A percentile compares a stretch with the other conserved stretches of the same genome.
Conservation (phyloP, 768 basidiomycete genomes). For the Suillus brevipes region DNA sequence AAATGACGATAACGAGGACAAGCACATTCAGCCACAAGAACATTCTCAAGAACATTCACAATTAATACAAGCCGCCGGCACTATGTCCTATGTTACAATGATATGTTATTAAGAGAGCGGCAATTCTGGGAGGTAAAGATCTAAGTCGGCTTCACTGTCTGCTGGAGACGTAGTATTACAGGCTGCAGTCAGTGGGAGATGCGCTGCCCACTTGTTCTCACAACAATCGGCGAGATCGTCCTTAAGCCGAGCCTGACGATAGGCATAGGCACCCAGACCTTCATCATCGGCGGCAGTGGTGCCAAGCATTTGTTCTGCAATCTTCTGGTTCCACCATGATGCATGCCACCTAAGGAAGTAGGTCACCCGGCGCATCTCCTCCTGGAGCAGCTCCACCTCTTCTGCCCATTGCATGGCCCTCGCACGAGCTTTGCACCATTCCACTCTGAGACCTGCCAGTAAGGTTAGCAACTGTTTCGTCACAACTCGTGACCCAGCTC, state of each 20-base stretch:
- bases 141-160: neutral
- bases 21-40: too few species aligned
- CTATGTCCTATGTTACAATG: neutral
- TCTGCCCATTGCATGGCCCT: neutral
- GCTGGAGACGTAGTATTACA: neutral
- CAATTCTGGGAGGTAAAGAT: neutral
- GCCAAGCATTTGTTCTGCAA: neutral
- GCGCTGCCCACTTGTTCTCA: neutral
- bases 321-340: neutral
- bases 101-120: neutral
- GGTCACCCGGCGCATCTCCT: neutral
- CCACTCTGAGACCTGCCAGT: neutral
- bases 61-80: neutral
- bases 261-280: neutral
- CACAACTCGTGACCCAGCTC: neutral
- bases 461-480: neutral
- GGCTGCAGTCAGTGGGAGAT: neutral
- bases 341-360: neutral
- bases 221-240: neutral
- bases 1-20: neutral
- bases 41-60: too few species aligned
- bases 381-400: slow-evolving; percentile 1
- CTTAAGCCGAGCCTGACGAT: neutral
- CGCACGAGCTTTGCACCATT: neutral
- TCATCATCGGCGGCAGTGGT: neutral